Evolutionary conservation across 1,139 yeast genomes (phyloP).

Genomic region (Spathaspora sp.): DNA sequence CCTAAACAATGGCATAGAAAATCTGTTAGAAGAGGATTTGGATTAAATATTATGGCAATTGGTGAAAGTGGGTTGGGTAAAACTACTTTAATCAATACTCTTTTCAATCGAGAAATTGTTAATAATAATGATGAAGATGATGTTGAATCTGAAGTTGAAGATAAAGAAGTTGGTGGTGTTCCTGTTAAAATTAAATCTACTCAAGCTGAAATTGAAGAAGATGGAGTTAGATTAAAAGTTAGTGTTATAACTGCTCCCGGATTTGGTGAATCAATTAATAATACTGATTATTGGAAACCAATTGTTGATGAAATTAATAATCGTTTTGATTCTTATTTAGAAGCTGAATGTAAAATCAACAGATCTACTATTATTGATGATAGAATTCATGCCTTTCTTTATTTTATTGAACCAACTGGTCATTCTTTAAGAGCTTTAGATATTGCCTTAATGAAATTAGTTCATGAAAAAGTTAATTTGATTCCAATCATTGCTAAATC

Average conservation of each 20-base stretch:
- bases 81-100: slow-evolving; percentile 85
- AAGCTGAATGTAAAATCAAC: slow-evolving; percentile 83
- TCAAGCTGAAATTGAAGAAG: slow-evolving; percentile 81
- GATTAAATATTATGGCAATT: slow-evolving; percentile 82
- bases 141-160: slow-evolving; percentile 17
- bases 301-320: slow-evolving; percentile 85
- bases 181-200: slow-evolving; percentile 65
- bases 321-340: slow-evolving; percentile 86
- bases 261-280: slow-evolving; percentile 89
- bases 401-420: slow-evolving; percentile 96
- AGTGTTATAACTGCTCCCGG: slow-evolving; percentile 92
- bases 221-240: slow-evolving; percentile 83
- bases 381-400: slow-evolving; percentile 83
- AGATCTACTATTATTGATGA: slow-evolving; percentile 72
- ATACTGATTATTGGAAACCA: slow-evolving; percentile 88
- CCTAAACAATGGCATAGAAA: slow-evolving; percentile 99
- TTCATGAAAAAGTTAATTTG: slow-evolving; percentile 88
- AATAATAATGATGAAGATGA: slow-evolving; percentile 16
- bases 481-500: slow-evolving; percentile 95
- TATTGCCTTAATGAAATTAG: slow-evolving; percentile 81
- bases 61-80: slow-evolving; percentile 95
- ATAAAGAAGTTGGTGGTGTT: slow-evolving; percentile 22
- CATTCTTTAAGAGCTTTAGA: slow-evolving; percentile 90
- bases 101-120: slow-evolving; percentile 78
- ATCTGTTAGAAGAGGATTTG: slow-evolving; percentile 92